Evolutionary conservation across 495 filamentous ascomycete species (phyloP), one percentile per base, ranked within the genome.

Genomic region (Podospora comata): DNA sequence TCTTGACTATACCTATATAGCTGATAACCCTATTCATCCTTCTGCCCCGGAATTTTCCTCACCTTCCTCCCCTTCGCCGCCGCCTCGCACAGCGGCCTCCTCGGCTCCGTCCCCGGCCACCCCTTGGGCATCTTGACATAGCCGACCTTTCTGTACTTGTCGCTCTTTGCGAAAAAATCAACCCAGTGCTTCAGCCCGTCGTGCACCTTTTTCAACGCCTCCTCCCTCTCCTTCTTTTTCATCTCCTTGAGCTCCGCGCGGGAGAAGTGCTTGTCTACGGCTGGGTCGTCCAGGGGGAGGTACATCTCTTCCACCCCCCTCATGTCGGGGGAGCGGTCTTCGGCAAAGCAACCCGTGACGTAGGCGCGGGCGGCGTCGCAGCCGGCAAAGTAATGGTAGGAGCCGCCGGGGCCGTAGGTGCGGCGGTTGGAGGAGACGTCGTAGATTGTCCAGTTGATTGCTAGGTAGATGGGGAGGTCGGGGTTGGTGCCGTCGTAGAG

Each of bases 291-390:
- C 3, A 91, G 73, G 0, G 93, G 92, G 19, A 98, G 81, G 77
- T 87, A 98, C 89, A 94, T 95, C 68, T 90, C 86, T 81, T 98
- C 95, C 1, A 92, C 91, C 1, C 96, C 96, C 23, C 88, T 82
- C 79, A 97, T 77, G 77, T 98, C 94, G 1, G 88, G 79, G 5
- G 89, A 96, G 53, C 90, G 80, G 81, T 98, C 94, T 61, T 91
- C 89, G 34, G 86, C 80, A 83, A 99, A 99, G 77, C 95, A 99
- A 2, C 92, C 92, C n/a, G 95, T 97, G n/a, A 99, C 88, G 79
- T 92, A 99, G 4, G 90, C 92, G 30, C 95, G 90, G 2, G 91
- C 87, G 6, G 95, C 95, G 78, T 99, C 95, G 19, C 83, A 82
- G 34, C 95, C 95, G 0, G 92, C 84, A 79, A 99, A 97, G 81